Conservation (phyloP, 768 basidiomycete species). For the Mrakia gelida region DNA sequence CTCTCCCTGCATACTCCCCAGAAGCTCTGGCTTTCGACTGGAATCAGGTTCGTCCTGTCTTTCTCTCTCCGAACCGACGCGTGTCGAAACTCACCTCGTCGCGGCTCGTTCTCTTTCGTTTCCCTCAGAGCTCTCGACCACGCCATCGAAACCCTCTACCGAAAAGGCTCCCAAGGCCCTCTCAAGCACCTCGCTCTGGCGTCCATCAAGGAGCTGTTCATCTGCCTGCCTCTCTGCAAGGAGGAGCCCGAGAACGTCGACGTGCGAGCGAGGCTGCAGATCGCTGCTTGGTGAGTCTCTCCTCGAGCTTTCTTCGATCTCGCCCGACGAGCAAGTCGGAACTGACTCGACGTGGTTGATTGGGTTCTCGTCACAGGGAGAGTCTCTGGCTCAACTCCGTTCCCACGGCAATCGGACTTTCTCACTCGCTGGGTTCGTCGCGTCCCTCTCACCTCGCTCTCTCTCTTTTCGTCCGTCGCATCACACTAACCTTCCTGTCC, state of each 20-base stretch:
- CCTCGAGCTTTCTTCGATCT: constrained; percentile 55
- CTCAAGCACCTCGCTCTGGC: constrained; percentile 62
- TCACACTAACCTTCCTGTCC: constrained; percentile 49
- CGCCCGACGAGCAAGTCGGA: constrained; percentile 43
- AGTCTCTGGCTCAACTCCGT: constrained; percentile 43
- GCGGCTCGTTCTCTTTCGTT: background rate
- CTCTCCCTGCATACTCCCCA: constrained; percentile 69
- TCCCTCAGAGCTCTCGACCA: constrained; percentile 62
- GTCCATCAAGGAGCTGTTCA: constrained; percentile 68
- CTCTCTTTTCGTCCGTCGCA: background rate
- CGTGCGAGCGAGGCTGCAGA: constrained; percentile 62
- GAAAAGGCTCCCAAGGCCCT: constrained; percentile 55
- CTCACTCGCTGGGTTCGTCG: constrained; percentile 55
- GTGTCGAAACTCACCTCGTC: background rate
- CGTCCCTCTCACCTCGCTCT: background rate
- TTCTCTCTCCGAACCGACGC: background rate
- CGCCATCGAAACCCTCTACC: constrained; percentile 66
- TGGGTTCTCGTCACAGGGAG: background rate
- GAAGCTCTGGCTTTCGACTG: constrained; percentile 73
- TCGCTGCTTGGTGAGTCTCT: constrained; percentile 69
- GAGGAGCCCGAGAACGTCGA: constrained; percentile 56
- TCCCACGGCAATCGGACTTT: constrained; percentile 57
- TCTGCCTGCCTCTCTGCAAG: constrained; percentile 63
- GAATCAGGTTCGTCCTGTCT: constrained; percentile 49
- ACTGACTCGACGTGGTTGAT: constrained; percentile 34